Percentiles rank a stretch among this genome's conserved stretches.
These are phyloP conservation scores for Eugenia klotzschiana DNA, from an alignment of 441 rosid genomes.

Conservation along the genomic window DNA sequence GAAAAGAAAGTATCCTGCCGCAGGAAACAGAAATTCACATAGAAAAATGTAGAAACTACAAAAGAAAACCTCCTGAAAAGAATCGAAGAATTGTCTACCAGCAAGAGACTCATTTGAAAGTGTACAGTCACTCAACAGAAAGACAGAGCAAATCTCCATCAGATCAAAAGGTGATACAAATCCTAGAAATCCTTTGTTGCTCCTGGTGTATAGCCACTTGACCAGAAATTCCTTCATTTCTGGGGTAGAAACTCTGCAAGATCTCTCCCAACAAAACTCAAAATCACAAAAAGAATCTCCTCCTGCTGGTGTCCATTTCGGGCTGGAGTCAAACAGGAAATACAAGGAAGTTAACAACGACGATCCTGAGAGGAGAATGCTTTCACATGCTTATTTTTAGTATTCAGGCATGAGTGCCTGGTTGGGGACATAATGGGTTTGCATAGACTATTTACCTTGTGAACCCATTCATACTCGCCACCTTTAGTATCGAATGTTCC, in stretches of 20 bases:
- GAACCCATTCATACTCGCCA: slow-evolving; percentile 89
- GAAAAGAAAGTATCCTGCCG: not conserved
- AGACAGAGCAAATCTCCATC: not conserved
- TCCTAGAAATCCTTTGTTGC: not conserved
- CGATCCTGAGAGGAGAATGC: not conserved
- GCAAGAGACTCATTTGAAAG: not conserved
- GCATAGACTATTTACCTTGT: slow-evolving; percentile 46
- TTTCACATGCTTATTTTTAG: not conserved
- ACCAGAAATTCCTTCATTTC: not conserved
- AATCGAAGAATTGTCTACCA: not conserved
- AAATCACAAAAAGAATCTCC: slow-evolving; percentile 78
- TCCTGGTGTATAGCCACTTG: not conserved
- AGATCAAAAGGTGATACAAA: not conserved
- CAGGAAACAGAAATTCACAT: not conserved
- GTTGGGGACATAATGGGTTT: not conserved
- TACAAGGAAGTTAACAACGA: not conserved
- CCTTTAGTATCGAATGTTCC: slow-evolving; percentile 80
- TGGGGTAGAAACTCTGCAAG: not conserved
- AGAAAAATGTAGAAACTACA: not conserved
- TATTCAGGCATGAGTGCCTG: not conserved
- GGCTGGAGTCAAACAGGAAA: slow-evolving; percentile 32
- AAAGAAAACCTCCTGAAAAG: not conserved
- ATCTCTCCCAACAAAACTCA: not conserved
- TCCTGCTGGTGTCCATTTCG: slow-evolving; percentile 89
- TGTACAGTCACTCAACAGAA: not conserved